These are phyloP conservation scores for Collybia nuda DNA, from an alignment of 768 basidiomycete genomes.

Conservation along the genomic window DNA sequence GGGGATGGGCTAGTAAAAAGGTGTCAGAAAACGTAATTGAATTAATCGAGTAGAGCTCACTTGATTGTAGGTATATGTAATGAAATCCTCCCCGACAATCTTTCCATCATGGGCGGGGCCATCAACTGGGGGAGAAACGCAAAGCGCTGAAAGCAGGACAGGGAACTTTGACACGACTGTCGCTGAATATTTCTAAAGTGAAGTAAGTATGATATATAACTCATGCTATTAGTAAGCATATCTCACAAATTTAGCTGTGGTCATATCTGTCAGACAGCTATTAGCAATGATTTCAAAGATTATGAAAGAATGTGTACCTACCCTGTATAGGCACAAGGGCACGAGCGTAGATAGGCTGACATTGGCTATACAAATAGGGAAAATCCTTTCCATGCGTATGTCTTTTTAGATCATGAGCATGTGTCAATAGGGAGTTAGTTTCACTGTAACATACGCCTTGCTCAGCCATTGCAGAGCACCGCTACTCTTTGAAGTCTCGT, in stretches of 20 bases:
- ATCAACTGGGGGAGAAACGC: too few relatives aligned
- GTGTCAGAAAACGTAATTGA: too few relatives aligned
- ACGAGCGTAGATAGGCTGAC: conserved; percentile 87
- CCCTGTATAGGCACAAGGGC: conserved; percentile 80
- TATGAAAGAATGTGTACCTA: conserved; percentile 14
- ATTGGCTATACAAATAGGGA: conserved; percentile 90
- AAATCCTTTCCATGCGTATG: conserved; percentile 88
- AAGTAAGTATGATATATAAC: not conserved
- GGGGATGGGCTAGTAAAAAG: too few relatives aligned
- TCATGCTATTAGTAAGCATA: not conserved
- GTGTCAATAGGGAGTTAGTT: not conserved
- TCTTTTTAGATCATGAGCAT: conserved; percentile 30
- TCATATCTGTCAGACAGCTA: conserved; percentile 59
- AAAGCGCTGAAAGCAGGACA: conserved; percentile 81
- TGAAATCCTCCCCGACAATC: too few relatives aligned
- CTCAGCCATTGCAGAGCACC: conserved; percentile 88
- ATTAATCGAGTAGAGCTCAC: too few relatives aligned
- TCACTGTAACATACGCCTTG: conserved; percentile 55
- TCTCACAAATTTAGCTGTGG: conserved; percentile 79
- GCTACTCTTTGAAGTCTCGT: conserved; percentile 71
- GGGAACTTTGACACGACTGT: conserved; percentile 77
- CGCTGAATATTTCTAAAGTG: conserved; percentile 73
- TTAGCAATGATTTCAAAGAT: not conserved
- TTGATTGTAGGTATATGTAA: too few relatives aligned
- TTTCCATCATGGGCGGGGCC: too few relatives aligned